Evolutionary conservation across 345 rosid genomes (phyloP).

Genomic region (Salix arbutifolia): DNA sequence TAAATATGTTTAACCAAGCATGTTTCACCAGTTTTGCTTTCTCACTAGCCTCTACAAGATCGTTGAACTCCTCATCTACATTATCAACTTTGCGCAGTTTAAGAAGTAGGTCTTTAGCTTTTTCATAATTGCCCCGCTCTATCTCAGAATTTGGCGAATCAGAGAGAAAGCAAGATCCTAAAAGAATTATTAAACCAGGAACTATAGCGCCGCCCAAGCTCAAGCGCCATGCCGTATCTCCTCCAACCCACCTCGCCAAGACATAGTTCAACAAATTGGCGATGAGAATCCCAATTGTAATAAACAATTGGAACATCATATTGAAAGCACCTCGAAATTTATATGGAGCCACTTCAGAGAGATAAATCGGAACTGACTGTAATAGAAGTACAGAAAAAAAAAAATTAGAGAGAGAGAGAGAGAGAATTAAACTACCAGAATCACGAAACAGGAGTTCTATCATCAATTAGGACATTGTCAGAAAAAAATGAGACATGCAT

Average conservation of each 20-base stretch:
- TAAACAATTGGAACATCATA: conserved; percentile 26
- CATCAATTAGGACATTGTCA: too few relatives aligned
- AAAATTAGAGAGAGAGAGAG: too few relatives aligned
- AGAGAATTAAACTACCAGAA: too few relatives aligned
- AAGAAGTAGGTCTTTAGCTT: conserved; percentile 24
- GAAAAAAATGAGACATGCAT: too few relatives aligned
- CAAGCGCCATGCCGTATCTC: conserved; percentile 27
- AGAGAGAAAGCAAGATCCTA: conserved; percentile 20
- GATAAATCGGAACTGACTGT: conserved; percentile 36
- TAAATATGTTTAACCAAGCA: conserved; percentile 24
- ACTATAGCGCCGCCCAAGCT: conserved; percentile 34
- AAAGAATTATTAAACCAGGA: conserved; percentile 18
- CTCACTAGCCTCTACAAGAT: conserved; percentile 25
- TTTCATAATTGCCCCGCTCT: conserved; percentile 21
- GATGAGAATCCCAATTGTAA: conserved; percentile 30
- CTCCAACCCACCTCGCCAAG: conserved; percentile 9
- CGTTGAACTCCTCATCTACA: conserved; percentile 38
- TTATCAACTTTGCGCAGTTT: conserved; percentile 21
- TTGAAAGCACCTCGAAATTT: conserved; percentile 31
- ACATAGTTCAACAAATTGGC: conserved; percentile 32
- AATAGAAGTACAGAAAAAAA: neutral
- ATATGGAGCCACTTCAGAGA: conserved; percentile 36
- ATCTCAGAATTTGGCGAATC: conserved; percentile 41
- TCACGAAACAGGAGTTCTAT: too few relatives aligned
- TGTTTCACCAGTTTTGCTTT: conserved; percentile 20